Conservation (phyloP, 345 rosid species). For the Cardamine occulta region DNA sequence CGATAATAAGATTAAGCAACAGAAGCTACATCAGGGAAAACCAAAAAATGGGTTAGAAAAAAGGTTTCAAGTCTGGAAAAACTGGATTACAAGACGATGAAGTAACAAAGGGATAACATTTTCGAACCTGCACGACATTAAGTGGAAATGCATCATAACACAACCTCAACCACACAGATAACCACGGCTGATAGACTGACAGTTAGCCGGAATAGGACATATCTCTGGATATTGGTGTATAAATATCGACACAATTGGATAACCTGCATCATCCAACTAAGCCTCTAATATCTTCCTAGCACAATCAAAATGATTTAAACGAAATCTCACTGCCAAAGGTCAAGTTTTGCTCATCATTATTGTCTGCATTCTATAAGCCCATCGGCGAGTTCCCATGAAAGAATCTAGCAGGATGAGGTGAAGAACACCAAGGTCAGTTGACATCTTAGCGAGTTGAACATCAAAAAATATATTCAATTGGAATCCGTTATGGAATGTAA, state of each 20-base stretch:
- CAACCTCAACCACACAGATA: conserved; percentile 72
- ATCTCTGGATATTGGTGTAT: conserved; percentile 80
- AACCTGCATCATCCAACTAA: conserved; percentile 54
- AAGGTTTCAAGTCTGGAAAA: not conserved
- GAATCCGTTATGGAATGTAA: no score
- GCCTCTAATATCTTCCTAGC: not conserved
- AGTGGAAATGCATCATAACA: conserved; percentile 79
- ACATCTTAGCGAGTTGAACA: no score
- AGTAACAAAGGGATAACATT: conserved; percentile 27
- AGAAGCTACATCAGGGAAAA: conserved; percentile 58
- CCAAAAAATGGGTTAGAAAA: not conserved
- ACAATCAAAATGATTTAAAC: not conserved
- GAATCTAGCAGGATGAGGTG: no score
- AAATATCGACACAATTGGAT: conserved; percentile 87
- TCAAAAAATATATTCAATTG: no score
- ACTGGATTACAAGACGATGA: conserved; percentile 19
- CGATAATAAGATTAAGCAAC: conserved; percentile 84
- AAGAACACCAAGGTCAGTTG: no score
- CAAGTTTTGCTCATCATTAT: conserved; percentile 3
- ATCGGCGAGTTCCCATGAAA: no score
- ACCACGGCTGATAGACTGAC: conserved; percentile 72
- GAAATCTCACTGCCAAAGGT: not conserved
- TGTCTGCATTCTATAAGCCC: not conserved
- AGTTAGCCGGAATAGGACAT: conserved; percentile 80
- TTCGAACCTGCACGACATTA: conserved; percentile 69